phyloP scores from a whole-genome alignment of 352 stramenopile species.

The Aphanomyces euteiches region DNA sequence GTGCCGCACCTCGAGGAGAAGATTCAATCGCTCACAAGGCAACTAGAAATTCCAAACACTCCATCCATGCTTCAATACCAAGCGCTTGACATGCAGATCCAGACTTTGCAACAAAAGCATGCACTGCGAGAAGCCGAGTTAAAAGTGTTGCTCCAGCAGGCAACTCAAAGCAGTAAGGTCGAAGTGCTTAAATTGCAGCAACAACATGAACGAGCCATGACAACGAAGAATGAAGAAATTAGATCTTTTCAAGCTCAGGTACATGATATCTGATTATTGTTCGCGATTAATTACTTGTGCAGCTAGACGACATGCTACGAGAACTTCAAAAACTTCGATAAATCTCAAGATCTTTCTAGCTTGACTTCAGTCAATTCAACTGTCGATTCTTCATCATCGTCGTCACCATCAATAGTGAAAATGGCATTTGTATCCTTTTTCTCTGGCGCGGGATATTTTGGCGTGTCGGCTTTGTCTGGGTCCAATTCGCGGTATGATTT shows the following conservation, averaged over 20 bases:
- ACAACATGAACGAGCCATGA: conserved; percentile 53
- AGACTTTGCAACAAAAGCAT: conserved; percentile 73
- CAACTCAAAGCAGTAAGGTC: conserved; percentile 58
- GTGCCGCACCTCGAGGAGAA: conserved; percentile 54
- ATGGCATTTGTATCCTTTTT: conserved; percentile 17
- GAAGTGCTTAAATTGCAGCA: conserved; percentile 58
- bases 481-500: conserved; percentile 27
- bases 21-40: conserved; percentile 41
- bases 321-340: conserved; percentile 40
- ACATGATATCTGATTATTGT: background rate
- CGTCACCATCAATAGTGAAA: conserved; percentile 28
- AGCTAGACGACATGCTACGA: conserved; percentile 58
- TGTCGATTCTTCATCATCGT: conserved; percentile 19
- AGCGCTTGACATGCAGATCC: conserved; percentile 66
- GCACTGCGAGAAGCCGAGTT: conserved; percentile 68
- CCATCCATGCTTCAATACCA: conserved; percentile 79
- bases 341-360: conserved; percentile 15
- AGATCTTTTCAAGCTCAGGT: conserved; percentile 66
- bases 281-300: background rate
- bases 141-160: conserved; percentile 61
- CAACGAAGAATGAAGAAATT: conserved; percentile 77
- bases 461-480: conserved; percentile 23
- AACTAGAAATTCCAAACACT: conserved; percentile 55
- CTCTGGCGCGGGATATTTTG: conserved; percentile 15
- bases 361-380: conserved; percentile 25